Percentiles rank a stretch among this genome's conserved stretches.
Evolutionary conservation across 306 rosid genomes (phyloP).

Genomic region (Cicer cuneatum): DNA sequence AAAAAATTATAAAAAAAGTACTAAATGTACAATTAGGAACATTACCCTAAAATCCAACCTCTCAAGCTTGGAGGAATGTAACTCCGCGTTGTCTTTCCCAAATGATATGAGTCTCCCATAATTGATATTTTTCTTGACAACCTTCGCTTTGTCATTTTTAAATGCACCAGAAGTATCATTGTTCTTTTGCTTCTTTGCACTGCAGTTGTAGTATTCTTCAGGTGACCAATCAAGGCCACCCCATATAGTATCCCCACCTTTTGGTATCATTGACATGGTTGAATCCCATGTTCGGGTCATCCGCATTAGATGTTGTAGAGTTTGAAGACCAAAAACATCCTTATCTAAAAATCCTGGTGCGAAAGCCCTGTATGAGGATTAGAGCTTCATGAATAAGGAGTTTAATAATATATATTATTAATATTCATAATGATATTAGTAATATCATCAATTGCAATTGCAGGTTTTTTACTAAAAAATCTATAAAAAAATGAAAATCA

Average conservation of each 20-base stretch:
- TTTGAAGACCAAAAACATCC: constrained; percentile 80
- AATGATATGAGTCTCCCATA: constrained; percentile 81
- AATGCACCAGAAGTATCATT: constrained; percentile 46
- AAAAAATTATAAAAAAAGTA: neutral
- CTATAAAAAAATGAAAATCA: constrained; percentile 1
- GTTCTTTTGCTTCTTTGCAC: constrained; percentile 63
- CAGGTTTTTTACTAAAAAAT: neutral
- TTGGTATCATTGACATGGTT: constrained; percentile 91
- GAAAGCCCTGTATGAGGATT: constrained; percentile 65
- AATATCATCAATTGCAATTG: constrained; percentile 9
- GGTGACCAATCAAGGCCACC: constrained; percentile 91
- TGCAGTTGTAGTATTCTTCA: constrained; percentile 61
- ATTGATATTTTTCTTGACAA: constrained; percentile 44
- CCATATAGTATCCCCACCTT: constrained; percentile 87
- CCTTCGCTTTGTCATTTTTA: constrained; percentile 41
- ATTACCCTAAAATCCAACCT: constrained; percentile 76
- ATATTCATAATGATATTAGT: constrained; percentile 11
- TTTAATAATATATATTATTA: constrained; percentile 5
- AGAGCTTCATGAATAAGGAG: constrained; percentile 41
- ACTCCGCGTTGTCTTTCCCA: constrained; percentile 66
- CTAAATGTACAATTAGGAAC: constrained; percentile 35
- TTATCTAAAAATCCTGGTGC: constrained; percentile 82
- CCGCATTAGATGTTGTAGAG: constrained; percentile 77
- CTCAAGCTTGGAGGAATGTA: constrained; percentile 68
- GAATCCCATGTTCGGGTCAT: constrained; percentile 95